phyloP scores from a whole-genome alignment of 148 eudicot species.

The Fallopia convolvulus region DNA sequence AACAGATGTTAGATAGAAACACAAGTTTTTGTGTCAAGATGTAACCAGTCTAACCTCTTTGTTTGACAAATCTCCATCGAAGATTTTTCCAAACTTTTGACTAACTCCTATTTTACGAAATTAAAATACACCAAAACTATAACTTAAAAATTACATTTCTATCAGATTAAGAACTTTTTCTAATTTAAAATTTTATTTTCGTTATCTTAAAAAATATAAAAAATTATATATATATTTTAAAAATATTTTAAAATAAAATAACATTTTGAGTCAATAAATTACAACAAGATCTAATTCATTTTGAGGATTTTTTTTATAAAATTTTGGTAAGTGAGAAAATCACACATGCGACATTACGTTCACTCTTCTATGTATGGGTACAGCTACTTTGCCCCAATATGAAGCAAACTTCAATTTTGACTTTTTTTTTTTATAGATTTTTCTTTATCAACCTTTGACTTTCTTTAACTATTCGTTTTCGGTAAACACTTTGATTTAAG shows the following conservation, averaged over 20 bases:
- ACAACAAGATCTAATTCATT: too few species aligned
- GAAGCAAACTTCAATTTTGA: constrained; percentile 4
- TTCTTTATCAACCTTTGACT: constrained; percentile 6
- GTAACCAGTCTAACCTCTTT: neutral
- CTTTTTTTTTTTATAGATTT: neutral
- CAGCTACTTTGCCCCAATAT: neutral
- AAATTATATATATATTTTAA: too few species aligned
- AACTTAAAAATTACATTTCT: neutral
- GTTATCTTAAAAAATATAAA: too few species aligned
- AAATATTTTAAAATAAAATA: too few species aligned
- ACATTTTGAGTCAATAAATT: too few species aligned
- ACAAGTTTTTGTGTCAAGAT: too few species aligned
- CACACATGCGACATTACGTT: neutral
- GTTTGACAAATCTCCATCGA: neutral
- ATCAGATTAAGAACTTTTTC: too few species aligned
- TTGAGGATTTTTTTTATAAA: too few species aligned
- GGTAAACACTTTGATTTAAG: neutral
- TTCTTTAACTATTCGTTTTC: neutral
- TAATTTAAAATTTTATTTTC: too few species aligned
- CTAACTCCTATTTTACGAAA: too few species aligned
- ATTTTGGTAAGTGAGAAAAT: too few species aligned
- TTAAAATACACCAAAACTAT: neutral
- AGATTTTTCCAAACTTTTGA: neutral
- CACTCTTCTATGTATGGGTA: neutral
- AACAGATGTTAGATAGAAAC: too few species aligned